Base-by-base conservation (phyloP, 495 filamentous ascomycete genomes). In the Aspergillus avenaceus region DNA sequence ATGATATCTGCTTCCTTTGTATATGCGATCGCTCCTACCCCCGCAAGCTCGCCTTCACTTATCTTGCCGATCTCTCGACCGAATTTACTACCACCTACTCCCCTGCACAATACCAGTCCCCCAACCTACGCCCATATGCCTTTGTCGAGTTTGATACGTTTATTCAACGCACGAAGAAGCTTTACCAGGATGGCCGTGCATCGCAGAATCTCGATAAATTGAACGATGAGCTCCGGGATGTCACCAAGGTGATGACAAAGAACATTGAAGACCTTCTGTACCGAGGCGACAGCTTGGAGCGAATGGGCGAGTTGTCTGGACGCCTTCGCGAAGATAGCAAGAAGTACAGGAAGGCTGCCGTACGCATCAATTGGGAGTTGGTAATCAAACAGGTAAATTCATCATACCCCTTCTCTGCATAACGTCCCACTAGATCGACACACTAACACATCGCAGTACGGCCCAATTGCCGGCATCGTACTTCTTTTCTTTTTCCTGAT, bases 221-320 rank as follows among this genome's bases (percentile, higher is more conserved):
- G 54, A 96, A 97, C 60, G 88, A 96, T 63, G 93, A 99, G 76
- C 80, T 99, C 36, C 84, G 90, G 60, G 93, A 97, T 78, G 93
- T 99, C 45, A 97, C 93, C 12, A 90, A 95, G 69, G 91, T 97
- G 55, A 99, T 99, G 93, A 97, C 93, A 26, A 99, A 97, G 80
- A 99, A 99, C 67, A 99, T 99, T 61, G 93, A 99, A 74, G 93
- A 99, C 66, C 69, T 99, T 63, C 67, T 99, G 49, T 99, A 99
- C 63, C 78, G 93, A 46, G 93, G 93, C 8, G 93, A 97, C 63
- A 93, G 85, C 61, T 70, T 99, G 53, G 95, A 99, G 72, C 79
- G 89, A 47, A 99, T 99, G 93, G 95, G 93, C 23, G 93, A 97
- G 71, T 81, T 97, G 70, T 93, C 87, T 41, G 83, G 81, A 32